These are phyloP conservation scores for Kockiozyma suomiensis DNA, from an alignment of 805 yeast species.

Conservation along the genomic window DNA sequence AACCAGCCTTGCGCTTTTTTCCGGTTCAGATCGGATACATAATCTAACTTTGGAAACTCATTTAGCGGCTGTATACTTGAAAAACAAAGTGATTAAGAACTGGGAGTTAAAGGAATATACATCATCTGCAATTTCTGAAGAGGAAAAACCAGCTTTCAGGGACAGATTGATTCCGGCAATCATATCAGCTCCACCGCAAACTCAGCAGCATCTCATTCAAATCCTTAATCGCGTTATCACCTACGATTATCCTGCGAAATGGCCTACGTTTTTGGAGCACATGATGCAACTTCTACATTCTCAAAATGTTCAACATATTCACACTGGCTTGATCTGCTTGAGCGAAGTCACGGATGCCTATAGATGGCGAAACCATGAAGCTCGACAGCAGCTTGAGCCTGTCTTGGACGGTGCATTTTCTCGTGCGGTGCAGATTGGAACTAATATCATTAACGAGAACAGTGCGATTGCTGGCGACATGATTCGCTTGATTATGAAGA, in stretches of 20 bases:
- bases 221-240: constrained; percentile 55
- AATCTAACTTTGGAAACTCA: constrained; percentile 31
- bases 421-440: constrained; percentile 65
- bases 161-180: constrained; percentile 69
- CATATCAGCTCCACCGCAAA: constrained; percentile 49
- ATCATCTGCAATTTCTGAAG: constrained; percentile 54
- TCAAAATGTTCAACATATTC: constrained; percentile 50
- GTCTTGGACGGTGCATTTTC: constrained; percentile 65
- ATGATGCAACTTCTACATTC: constrained; percentile 52
- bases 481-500: constrained; percentile 70
- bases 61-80: constrained; percentile 81
- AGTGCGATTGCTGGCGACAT: constrained; percentile 64
- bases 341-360: constrained; percentile 69
- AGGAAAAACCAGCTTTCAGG: constrained; percentile 74
- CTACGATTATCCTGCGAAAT: constrained; percentile 53
- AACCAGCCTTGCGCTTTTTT: not conserved
- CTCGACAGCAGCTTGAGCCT: constrained; percentile 55
- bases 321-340: constrained; percentile 71
- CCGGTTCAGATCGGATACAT: not conserved
- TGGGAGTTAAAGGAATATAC: constrained; percentile 55
- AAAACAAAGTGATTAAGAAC: constrained; percentile 65
- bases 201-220: constrained; percentile 50
- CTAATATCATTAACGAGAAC: constrained; percentile 50
- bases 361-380: constrained; percentile 68
- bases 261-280: constrained; percentile 57